These are phyloP conservation scores for Fusarium albidum DNA, from an alignment of 2,329 filamentous ascomycete genomes.

Conservation along the genomic window DNA sequence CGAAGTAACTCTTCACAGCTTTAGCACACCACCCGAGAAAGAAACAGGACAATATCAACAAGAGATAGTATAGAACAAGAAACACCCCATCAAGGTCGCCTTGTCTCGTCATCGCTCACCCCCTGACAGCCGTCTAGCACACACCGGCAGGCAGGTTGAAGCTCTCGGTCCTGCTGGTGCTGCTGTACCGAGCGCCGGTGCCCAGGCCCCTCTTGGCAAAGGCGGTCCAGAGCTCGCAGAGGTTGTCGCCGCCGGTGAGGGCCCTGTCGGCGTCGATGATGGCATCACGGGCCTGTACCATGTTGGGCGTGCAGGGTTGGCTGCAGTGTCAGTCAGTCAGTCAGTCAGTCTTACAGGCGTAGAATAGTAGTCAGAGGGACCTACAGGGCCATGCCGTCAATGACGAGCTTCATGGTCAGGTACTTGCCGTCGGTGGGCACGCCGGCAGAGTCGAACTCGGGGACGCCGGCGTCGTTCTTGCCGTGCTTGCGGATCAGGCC, in stretches of 20 bases:
- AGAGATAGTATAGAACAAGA: too few species aligned
- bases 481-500: constrained; percentile 65
- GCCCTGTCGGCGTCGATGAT: constrained; percentile 63
- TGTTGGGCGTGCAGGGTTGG: constrained; percentile 64
- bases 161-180: constrained; percentile 42
- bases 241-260: constrained; percentile 59
- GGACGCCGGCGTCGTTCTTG: constrained; percentile 53
- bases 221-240: constrained; percentile 61
- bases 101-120: too few species aligned
- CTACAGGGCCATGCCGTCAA: constrained; percentile 58
- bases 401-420: constrained; percentile 60
- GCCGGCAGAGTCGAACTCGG: constrained; percentile 51
- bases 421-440: constrained; percentile 62
- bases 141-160: constrained; percentile 38
- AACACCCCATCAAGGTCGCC: too few species aligned
- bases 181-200: constrained; percentile 43
- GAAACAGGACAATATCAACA: too few species aligned
- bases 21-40: too few species aligned
- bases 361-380: background rate
- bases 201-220: constrained; percentile 67
- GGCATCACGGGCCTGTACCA: constrained; percentile 61
- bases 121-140: constrained; percentile 25
- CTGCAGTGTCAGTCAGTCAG: constrained; percentile 21
- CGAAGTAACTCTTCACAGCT: too few species aligned
- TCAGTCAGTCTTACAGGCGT: fast-evolving